Percentiles rank a stretch among this genome's conserved stretches.
phyloP scores from a whole-genome alignment of 208 protist genomes.

The Crithidia brevicula region DNA sequence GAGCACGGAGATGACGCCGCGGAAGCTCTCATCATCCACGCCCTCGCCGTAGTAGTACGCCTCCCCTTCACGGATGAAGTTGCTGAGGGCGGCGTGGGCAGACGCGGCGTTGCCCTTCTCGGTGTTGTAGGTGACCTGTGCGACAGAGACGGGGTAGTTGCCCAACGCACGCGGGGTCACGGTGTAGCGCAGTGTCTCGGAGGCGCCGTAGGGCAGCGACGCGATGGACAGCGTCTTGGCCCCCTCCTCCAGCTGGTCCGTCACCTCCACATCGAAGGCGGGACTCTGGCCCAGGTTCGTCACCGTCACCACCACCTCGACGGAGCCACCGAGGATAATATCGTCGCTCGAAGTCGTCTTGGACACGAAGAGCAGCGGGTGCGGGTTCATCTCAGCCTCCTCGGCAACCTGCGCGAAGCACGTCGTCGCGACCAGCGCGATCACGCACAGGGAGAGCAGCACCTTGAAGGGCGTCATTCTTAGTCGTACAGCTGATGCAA shows the following conservation, averaged over 20 bases:
- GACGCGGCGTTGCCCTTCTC: conserved; percentile 63
- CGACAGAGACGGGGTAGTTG: conserved; percentile 66
- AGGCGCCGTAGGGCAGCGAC: conserved; percentile 60
- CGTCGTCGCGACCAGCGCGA: conserved; percentile 28
- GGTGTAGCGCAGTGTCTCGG: conserved; percentile 72
- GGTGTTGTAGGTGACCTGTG: conserved; percentile 75
- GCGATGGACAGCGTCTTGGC: conserved; percentile 55
- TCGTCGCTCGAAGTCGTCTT: conserved; percentile 78
- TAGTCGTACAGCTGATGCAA: not conserved
- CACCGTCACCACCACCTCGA: conserved; percentile 80
- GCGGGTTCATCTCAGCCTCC: conserved; percentile 34
- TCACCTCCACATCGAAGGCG: conserved; percentile 72
- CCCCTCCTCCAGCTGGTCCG: conserved; percentile 65
- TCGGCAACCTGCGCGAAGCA: conserved; percentile 24
- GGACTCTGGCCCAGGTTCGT: conserved; percentile 83
- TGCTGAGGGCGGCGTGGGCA: conserved; percentile 64
- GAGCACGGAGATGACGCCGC: conserved; percentile 80
- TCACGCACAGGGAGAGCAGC: conserved; percentile 28
- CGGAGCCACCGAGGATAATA: conserved; percentile 68
- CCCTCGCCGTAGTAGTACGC: conserved; percentile 77
- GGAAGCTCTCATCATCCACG: conserved; percentile 83
- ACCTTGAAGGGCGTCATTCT: conserved; percentile 20
- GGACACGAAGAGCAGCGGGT: conserved; percentile 80
- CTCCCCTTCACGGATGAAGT: conserved; percentile 80
- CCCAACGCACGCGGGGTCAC: conserved; percentile 71